Evolutionary conservation across 352 stramenopile genomes (phyloP).

Genomic region (Phytophthora macrochlamydospora): DNA sequence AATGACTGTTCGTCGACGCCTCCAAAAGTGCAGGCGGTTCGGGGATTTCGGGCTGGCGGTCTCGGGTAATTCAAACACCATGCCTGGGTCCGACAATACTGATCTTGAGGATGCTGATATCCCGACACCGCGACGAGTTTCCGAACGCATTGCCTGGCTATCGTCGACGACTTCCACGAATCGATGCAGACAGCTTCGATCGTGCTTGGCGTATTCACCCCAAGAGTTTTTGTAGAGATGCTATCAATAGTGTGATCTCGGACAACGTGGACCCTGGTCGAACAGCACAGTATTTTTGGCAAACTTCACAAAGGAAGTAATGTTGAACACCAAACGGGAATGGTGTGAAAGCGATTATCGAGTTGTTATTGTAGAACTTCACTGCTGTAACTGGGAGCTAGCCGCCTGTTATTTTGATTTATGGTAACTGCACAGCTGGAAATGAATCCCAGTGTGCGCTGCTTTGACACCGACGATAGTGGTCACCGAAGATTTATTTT

Average conservation of each 20-base stretch:
- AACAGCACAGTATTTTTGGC: neutral
- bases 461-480: too few species aligned
- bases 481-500: too few species aligned
- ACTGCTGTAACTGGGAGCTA: too few species aligned
- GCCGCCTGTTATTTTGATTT: too few species aligned
- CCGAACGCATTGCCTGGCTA: slow-evolving; percentile 13
- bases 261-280: neutral
- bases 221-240: neutral
- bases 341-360: too few species aligned
- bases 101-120: slow-evolving; percentile 13
- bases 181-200: neutral
- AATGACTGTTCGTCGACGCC: slow-evolving; percentile 18
- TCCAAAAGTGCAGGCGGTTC: slow-evolving; percentile 22
- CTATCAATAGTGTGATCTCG: slow-evolving; percentile 19
- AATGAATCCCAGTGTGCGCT: too few species aligned
- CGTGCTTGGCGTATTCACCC: neutral
- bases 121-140: slow-evolving; percentile 6
- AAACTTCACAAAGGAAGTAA: neutral
- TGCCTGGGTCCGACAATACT: slow-evolving; percentile 9
- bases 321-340: too few species aligned
- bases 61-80: neutral
- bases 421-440: too few species aligned
- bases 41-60: slow-evolving; percentile 1
- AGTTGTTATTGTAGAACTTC: too few species aligned
- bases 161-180: neutral